phyloP scores from a whole-genome alignment of 2,329 filamentous ascomycete genomes.

The Ilyonectria destructans region DNA sequence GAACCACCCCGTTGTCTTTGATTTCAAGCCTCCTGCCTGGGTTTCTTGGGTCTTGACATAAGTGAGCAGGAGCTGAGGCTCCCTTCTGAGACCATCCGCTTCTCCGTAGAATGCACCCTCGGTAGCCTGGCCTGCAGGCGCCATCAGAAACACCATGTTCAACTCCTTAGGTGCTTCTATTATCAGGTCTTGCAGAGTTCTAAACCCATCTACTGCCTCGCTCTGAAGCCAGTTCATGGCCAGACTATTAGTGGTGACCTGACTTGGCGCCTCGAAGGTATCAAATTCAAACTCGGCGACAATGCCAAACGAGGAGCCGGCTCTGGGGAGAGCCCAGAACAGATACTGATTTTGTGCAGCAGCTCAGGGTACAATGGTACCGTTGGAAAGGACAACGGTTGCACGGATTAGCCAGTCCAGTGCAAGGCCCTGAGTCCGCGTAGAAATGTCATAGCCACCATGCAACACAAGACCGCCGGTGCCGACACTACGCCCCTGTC shows the following conservation, averaged over 20 bases:
- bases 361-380: constrained; percentile 41
- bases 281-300: constrained; percentile 49
- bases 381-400: constrained; percentile 49
- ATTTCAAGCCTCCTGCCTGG: not conserved
- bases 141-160: constrained; percentile 48
- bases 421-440: constrained; percentile 47
- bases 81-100: constrained; percentile 21
- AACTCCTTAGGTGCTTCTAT: constrained; percentile 44
- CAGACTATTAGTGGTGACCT: constrained; percentile 36
- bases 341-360: constrained; percentile 44
- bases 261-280: constrained; percentile 45
- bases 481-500: constrained; percentile 43
- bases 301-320: constrained; percentile 52
- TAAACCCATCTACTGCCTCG: constrained; percentile 37
- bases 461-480: constrained; percentile 49
- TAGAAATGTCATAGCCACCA: constrained; percentile 51
- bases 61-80: constrained; percentile 38
- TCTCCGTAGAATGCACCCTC: constrained; percentile 51
- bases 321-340: constrained; percentile 51
- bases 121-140: constrained; percentile 34
- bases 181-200: constrained; percentile 47
- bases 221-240: constrained; percentile 38
- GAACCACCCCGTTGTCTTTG: constrained; percentile 45
- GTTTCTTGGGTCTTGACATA: constrained; percentile 13
- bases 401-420: constrained; percentile 50